Evolutionary conservation across 2,329 filamentous ascomycete genomes (phyloP), one percentile per base, ranked within the genome.

Genomic region (Pestalotiopsis sp.): DNA sequence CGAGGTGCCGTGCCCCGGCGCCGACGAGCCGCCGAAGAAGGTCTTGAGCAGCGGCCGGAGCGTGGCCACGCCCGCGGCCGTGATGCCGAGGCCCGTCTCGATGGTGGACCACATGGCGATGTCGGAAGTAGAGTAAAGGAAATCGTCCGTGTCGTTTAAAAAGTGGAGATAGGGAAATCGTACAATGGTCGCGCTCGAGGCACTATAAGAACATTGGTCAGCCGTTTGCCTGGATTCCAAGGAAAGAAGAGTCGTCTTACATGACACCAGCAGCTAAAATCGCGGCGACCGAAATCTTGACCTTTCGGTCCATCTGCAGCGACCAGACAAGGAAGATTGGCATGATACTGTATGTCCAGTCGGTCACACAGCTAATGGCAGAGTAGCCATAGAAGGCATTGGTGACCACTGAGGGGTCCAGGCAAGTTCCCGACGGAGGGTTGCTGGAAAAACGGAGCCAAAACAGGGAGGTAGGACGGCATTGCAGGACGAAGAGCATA

Each of bases 31-130:
- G 39, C 69, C 68, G 38, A 70, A 72, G 41, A 66, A 64, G 31
- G 38, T 59, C 27, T 65, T 68, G 41, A 82, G 75, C 11, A 82
- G 79, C 1, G 81, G 81, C 7, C 77, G 75, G 1, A 84, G 78
- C 1, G 82, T 84, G 6, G 82, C 82, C 1, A 81, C 66, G 0
- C 75, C 78, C 4, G 80, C 77, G 7, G 82, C 80, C 1, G 77
- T 79, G 56, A 84, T 81, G 38, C 80, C 82, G 49, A 84, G 78
- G 3, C 81, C 81, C 3, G 80, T 80, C 70, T 84, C 82, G 41
- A 83, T 77, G 25, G 83, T 83, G 1, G 80, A 83, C 82, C 82
- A 85, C 66, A 84, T 80, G 20, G 82, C 81, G 5, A 84, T 74
- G 62, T 82, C 82, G 23, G 81, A 78, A 23, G 80, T 82, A 52